Evolutionary conservation across 1,284 basidiomycete genomes (phyloP), one percentile per base, ranked within the genome.

Genomic region (Boletus sp.): DNA sequence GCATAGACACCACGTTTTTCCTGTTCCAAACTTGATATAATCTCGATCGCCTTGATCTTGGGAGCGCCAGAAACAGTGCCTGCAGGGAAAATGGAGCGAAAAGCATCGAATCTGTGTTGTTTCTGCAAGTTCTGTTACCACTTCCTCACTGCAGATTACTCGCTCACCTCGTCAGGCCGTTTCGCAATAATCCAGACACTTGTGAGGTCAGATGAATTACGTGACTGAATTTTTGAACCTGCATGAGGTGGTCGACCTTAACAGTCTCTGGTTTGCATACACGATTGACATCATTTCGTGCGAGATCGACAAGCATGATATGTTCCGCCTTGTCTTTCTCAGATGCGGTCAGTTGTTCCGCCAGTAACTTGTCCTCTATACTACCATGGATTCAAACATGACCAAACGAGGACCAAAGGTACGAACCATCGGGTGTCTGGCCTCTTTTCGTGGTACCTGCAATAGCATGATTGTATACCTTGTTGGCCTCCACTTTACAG

Each of bases 21-120:
- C 70, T 89, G 81, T 73, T 99, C 97, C 47, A 98, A 77, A 20
- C 87, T 87, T 15, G 88, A 88, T 42, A 99, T 80, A 37, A 99
- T 87, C 73, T 99, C 94, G 65, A 99, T 94, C 1, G 97, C 97
- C 72, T 97, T 96, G 75, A 99, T 95, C 77, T 99, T 99, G 2
- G 97, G 97, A 33, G 97, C 97, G 16, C 97, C 97, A 0, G 94
- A 97, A n/a, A 99, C 96, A 2, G 97, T 99, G 1, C 97, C 97
- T 7, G 97, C 96, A 0, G 97, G 97, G 80, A 99, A 99, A 67
- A 99, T 99, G 46, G 96, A 98, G 24, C 97, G 88, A 80, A 99
- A 97, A 0, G 97, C 97, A 73, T 99, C 97, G 71, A 98, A 99
- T 64, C 95, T 94, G 67, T 4, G 20, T 36, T 24, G 8, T 58